Percentiles rank a stretch among this genome's conserved stretches.
These are phyloP conservation scores for Citrus australasica DNA, from an alignment of 345 rosid genomes.

Conservation along the genomic window DNA sequence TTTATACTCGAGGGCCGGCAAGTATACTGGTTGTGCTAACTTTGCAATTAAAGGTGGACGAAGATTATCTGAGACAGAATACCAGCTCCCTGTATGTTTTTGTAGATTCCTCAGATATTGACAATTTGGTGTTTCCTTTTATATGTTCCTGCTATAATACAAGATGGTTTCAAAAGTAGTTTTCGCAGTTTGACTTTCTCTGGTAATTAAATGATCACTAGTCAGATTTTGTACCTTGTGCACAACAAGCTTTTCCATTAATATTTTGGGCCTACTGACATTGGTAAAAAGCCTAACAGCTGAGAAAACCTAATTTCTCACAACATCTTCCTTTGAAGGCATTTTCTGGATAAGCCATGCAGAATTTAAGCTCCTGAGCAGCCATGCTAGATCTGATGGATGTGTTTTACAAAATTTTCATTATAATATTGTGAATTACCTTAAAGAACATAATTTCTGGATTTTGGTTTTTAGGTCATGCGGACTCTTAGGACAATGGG, in stretches of 20 bases:
- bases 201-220: neutral
- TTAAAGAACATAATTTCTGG: neutral
- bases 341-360: neutral
- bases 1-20: conserved; percentile 75
- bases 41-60: conserved; percentile 92
- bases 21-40: conserved; percentile 97
- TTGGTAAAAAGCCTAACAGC: neutral
- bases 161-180: neutral
- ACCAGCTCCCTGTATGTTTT: conserved; percentile 86
- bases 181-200: neutral
- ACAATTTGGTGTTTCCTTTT: conserved; percentile 2
- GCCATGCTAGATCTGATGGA: neutral
- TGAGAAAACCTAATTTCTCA: neutral
- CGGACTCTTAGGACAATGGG: neutral
- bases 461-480: neutral
- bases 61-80: conserved; percentile 70
- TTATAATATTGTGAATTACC: neutral
- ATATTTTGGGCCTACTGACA: neutral
- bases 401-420: neutral
- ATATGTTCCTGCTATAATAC: neutral
- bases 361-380: neutral
- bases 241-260: neutral
- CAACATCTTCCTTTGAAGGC: neutral
- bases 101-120: neutral
- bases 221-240: neutral